Conservation (phyloP, 2,329 filamentous ascomycete species). For the Phialophora verrucosa region DNA sequence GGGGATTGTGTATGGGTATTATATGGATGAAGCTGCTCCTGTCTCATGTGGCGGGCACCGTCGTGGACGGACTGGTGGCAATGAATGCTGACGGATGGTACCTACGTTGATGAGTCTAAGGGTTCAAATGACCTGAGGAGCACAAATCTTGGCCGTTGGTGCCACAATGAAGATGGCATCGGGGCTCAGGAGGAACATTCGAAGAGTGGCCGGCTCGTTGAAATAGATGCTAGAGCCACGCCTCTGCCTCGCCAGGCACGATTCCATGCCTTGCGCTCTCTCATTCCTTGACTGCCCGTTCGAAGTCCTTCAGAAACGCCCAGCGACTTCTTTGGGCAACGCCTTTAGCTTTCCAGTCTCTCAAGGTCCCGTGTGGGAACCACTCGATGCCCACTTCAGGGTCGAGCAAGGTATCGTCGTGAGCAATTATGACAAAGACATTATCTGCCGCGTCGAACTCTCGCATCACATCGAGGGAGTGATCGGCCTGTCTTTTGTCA, state of each 20-base stretch:
- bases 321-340: conserved; percentile 20
- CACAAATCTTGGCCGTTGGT: too few relatives aligned
- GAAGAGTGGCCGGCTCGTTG: background rate
- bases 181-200: too few relatives aligned
- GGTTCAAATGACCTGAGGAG: too few relatives aligned
- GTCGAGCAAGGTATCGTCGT: conserved; percentile 41
- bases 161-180: too few relatives aligned
- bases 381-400: conserved; percentile 36
- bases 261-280: background rate
- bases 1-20: too few relatives aligned
- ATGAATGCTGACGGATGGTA: too few relatives aligned
- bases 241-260: background rate
- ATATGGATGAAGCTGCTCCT: too few relatives aligned
- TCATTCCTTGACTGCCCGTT: conserved; percentile 13
- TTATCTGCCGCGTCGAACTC: conserved; percentile 41
- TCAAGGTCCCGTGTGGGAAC: conserved; percentile 24
- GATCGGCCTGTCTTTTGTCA: conserved; percentile 36
- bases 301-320: conserved; percentile 28
- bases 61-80: too few relatives aligned
- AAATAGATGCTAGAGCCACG: background rate
- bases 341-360: conserved; percentile 24
- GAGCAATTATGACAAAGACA: conserved; percentile 42
- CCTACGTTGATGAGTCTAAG: too few relatives aligned
- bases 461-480: conserved; percentile 37
- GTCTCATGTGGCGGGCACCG: too few relatives aligned